Percentiles rank a stretch among this genome's conserved stretches.
These are phyloP conservation scores for Trichomonascaceae sp. DNA, from an alignment of 1,139 yeast genomes.

Conservation along the genomic window DNA sequence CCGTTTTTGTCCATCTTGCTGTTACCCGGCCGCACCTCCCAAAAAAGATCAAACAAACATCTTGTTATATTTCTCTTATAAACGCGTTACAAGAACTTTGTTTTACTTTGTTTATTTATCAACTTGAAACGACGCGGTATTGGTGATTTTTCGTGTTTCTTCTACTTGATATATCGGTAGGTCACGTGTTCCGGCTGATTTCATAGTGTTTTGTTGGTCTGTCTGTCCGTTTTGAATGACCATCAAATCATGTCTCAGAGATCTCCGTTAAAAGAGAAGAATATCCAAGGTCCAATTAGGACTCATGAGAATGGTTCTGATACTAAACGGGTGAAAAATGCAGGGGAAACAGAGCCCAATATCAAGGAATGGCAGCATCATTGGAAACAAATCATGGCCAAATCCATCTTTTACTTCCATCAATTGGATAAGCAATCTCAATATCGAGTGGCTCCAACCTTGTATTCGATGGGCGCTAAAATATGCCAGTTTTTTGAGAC, in stretches of 20 bases:
- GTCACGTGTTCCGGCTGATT: neutral
- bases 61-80: neutral
- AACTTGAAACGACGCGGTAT: neutral
- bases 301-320: neutral
- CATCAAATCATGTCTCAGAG: conserved; percentile 4
- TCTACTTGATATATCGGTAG: neutral
- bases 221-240: neutral
- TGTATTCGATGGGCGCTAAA: conserved; percentile 31
- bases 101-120: neutral
- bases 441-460: conserved; percentile 43
- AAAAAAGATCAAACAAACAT: neutral
- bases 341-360: conserved; percentile 1
- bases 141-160: neutral
- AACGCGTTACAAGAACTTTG: neutral
- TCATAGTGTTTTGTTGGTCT: neutral
- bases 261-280: conserved; percentile 16
- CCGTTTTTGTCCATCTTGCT: no score
- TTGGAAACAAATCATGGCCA: conserved; percentile 74
- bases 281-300: conserved; percentile 8
- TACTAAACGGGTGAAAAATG: neutral
- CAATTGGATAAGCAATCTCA: conserved; percentile 48
- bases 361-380: conserved; percentile 60
- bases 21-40: neutral
- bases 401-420: conserved; percentile 75
- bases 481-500: conserved; percentile 72